Percentiles rank a stretch among this genome's conserved stretches.
phyloP scores from a whole-genome alignment of 2,329 filamentous ascomycete species.

The Nemania bipapillata region DNA sequence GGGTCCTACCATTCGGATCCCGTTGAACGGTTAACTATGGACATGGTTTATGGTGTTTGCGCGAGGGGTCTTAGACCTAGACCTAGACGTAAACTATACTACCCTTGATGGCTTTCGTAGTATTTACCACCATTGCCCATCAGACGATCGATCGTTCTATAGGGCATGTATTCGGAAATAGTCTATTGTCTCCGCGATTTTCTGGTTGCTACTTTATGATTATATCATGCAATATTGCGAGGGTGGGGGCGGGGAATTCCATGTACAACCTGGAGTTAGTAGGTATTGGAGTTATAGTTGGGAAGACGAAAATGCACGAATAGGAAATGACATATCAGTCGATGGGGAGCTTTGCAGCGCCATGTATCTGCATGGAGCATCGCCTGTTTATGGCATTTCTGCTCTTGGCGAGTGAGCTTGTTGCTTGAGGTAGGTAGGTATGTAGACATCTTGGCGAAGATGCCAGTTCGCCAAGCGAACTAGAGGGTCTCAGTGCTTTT shows the following conservation, averaged over 20 bases:
- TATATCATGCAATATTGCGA: not conserved
- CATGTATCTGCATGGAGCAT: not conserved
- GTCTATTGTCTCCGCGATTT: not conserved
- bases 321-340: not conserved
- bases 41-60: not conserved
- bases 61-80: not conserved
- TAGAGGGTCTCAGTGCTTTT: constrained; percentile 21
- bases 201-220: not conserved
- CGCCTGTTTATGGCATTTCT: not conserved
- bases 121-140: not conserved
- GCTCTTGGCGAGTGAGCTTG: not conserved
- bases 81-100: not conserved
- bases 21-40: not conserved
- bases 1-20: not conserved
- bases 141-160: not conserved
- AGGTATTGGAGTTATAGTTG: not conserved
- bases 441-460: not conserved
- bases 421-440: not conserved
- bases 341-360: not conserved
- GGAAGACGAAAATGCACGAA: constrained; percentile 4
- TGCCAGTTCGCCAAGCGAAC: constrained; percentile 22
- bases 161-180: not conserved
- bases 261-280: not conserved
- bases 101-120: not conserved
- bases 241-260: not conserved